phyloP scores from a whole-genome alignment of 192 early-diverging fungal genomes.

The Coemansia sp. region DNA sequence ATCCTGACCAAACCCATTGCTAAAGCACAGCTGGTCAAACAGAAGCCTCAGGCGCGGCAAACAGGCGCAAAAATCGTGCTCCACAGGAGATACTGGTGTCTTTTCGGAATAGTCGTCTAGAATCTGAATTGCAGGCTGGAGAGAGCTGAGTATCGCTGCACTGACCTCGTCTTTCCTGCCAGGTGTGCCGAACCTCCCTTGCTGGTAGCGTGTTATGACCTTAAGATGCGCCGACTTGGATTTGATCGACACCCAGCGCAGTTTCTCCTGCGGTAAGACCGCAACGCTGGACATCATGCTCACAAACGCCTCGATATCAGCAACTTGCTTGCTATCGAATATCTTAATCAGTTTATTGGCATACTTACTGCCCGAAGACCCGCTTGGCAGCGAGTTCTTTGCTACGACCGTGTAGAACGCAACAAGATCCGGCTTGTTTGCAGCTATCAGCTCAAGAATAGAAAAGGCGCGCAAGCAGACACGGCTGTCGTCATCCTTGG shows the following conservation, averaged over 20 bases:
- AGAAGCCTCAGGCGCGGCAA: constrained; percentile 12
- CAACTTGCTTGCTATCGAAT: constrained; percentile 16
- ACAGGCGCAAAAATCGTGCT: constrained; percentile 14
- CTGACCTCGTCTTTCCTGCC: not conserved
- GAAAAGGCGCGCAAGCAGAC: constrained; percentile 13
- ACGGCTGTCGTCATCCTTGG: not conserved
- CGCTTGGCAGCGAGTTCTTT: constrained; percentile 15
- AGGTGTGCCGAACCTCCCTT: not conserved
- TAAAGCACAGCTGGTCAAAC: constrained; percentile 18
- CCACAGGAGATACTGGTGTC: constrained; percentile 9
- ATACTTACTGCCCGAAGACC: constrained; percentile 4
- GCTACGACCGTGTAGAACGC: constrained; percentile 37
- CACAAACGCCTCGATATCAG: constrained; percentile 24
- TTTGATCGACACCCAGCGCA: constrained; percentile 25
- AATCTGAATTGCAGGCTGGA: constrained; percentile 13
- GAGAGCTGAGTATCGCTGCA: constrained; percentile 2
- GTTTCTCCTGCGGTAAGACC: constrained; percentile 31
- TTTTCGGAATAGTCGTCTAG: constrained; percentile 15
- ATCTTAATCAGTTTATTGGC: constrained; percentile 10
- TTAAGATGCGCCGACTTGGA: constrained; percentile 24
- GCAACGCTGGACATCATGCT: constrained; percentile 10
- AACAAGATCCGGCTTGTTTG: constrained; percentile 23
- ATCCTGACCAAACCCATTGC: not conserved
- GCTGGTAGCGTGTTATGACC: constrained; percentile 10
- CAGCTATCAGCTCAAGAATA: constrained; percentile 16